A percentile compares a stretch with the other conserved stretches of the same genome.
Conservation (phyloP, 148 eudicot genomes). For the Simmondsia chinensis region DNA sequence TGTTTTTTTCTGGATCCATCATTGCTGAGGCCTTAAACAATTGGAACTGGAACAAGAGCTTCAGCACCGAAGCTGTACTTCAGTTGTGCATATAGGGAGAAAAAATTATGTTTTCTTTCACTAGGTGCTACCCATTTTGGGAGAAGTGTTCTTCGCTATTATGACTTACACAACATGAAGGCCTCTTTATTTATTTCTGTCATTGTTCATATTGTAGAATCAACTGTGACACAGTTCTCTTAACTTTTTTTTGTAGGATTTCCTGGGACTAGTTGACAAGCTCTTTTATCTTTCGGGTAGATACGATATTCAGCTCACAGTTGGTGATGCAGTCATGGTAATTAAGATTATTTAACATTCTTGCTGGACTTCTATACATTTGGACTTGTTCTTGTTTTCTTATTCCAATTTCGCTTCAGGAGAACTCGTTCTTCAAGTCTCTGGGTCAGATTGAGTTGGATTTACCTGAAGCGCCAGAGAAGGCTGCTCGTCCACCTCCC, state of each 20-base stretch:
- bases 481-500: slow-evolving; percentile 77
- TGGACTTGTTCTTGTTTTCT: slow-evolving; percentile 1
- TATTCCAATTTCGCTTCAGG: slow-evolving; percentile 33
- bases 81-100: too few relatives aligned
- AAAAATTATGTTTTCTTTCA: too few relatives aligned
- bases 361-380: neutral
- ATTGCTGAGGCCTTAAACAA: too few relatives aligned
- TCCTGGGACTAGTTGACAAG: slow-evolving; percentile 91
- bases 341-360: neutral
- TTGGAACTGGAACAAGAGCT: too few relatives aligned
- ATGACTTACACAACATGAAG: too few relatives aligned
- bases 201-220: too few relatives aligned
- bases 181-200: too few relatives aligned
- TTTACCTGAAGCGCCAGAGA: slow-evolving; percentile 88
- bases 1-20: too few relatives aligned
- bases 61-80: too few relatives aligned
- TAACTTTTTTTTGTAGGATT: slow-evolving; percentile 53
- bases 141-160: too few relatives aligned
- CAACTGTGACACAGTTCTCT: too few relatives aligned
- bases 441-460: slow-evolving; percentile 78
- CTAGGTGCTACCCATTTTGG: too few relatives aligned
- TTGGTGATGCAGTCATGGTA: slow-evolving; percentile 94
- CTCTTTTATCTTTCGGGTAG: slow-evolving; percentile 83
- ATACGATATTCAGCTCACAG: slow-evolving; percentile 66
- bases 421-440: slow-evolving; percentile 70